These are phyloP conservation scores for Salix caprea DNA, from an alignment of 345 rosid species.

Conservation along the genomic window DNA sequence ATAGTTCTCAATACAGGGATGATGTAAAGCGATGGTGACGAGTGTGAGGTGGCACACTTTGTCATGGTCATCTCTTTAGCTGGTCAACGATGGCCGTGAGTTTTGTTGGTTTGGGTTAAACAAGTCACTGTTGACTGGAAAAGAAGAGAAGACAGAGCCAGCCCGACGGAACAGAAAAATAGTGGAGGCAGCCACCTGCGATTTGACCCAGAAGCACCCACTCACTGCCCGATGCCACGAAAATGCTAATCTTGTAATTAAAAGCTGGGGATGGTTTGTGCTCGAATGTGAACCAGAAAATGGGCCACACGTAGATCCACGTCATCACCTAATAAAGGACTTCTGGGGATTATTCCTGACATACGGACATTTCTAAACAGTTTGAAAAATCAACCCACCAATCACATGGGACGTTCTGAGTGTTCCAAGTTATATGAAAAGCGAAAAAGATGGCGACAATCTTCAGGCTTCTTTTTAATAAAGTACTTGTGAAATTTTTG, in stretches of 20 bases:
- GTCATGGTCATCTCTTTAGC: too few species aligned
- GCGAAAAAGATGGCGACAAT: background rate
- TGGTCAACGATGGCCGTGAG: too few species aligned
- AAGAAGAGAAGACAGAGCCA: background rate
- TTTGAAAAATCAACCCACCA: background rate
- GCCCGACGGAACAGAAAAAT: background rate
- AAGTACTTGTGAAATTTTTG: too few species aligned
- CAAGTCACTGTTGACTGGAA: too few species aligned
- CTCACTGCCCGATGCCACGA: background rate
- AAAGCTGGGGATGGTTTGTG: background rate
- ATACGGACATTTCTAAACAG: background rate
- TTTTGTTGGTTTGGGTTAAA: background rate
- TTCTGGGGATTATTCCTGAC: slow-evolving; percentile 27
- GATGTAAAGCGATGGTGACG: too few species aligned
- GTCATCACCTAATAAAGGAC: slow-evolving; percentile 12
- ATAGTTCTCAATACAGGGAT: too few species aligned
- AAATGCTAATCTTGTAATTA: background rate
- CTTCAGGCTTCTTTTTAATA: background rate
- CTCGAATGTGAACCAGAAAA: background rate
- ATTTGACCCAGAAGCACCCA: background rate
- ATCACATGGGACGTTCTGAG: slow-evolving; percentile 16
- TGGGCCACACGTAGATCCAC: slow-evolving; percentile 13
- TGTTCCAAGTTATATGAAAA: too few species aligned
- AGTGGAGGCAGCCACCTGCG: background rate
- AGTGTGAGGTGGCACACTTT: too few species aligned